phyloP scores from a whole-genome alignment of 129 eudicot species.

The Artemisia argyi region DNA sequence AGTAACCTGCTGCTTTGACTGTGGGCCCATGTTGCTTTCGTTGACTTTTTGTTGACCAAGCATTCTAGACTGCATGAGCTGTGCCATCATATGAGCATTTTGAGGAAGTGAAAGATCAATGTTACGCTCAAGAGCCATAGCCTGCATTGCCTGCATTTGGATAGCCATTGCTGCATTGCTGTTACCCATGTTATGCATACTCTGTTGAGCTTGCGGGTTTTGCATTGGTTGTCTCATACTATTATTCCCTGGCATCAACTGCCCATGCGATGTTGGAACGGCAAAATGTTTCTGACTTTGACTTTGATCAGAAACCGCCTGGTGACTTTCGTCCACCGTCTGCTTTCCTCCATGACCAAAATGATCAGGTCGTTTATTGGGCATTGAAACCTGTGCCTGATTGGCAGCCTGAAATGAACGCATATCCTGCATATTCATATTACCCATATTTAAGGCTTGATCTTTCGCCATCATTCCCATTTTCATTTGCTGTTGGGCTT shows the following conservation, averaged over 20 bases:
- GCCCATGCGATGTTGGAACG: conserved; percentile 51
- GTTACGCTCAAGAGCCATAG: conserved; percentile 82
- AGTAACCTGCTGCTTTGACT: conserved; percentile 11
- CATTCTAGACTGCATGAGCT: conserved; percentile 83
- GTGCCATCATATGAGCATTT: conserved; percentile 74
- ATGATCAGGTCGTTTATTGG: conserved; percentile 65
- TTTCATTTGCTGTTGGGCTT: conserved; percentile 61
- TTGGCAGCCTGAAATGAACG: conserved; percentile 54
- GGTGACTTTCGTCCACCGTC: conserved; percentile 46
- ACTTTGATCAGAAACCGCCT: conserved; percentile 27
- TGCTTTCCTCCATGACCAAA: conserved; percentile 50
- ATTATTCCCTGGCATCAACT: conserved; percentile 36
- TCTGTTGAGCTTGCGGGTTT: conserved; percentile 59
- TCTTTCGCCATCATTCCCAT: conserved; percentile 61
- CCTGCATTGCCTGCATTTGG: conserved; percentile 92
- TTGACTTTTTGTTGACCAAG: conserved; percentile 43
- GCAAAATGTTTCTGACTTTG: conserved; percentile 43
- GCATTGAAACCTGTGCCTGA: conserved; percentile 50
- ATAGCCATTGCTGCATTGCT: conserved; percentile 63
- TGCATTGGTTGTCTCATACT: conserved; percentile 44
- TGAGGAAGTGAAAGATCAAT: conserved; percentile 84
- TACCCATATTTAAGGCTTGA: conserved; percentile 56
- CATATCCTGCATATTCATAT: conserved; percentile 47
- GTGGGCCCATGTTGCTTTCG: conserved; percentile 49
- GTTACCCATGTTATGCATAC: conserved; percentile 15